Evolutionary conservation across 495 filamentous ascomycete species (phyloP), one percentile per base, ranked within the genome.

Genomic region (Aspergillus hancockii): DNA sequence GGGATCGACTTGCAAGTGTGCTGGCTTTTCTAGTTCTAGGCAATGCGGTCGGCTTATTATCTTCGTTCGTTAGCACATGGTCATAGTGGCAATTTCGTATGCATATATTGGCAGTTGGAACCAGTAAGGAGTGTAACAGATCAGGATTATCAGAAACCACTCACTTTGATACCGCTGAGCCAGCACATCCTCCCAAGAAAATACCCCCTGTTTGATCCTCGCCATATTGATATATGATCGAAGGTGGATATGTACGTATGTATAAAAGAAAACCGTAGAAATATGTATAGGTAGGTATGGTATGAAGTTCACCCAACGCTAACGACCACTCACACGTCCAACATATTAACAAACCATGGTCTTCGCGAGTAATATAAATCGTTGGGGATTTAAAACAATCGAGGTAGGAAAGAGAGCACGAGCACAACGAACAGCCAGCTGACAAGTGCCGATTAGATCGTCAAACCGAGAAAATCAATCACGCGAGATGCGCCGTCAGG

Each of bases 141-240:
- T 19, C 41, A 43, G 13, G 31, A n/a, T 19, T 51, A 18, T 30
- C 30, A 40, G 40, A 4, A 49, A 57, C 38, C 14, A 73, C 73
- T 67, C 22, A 80, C 77, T 79, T 58, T 76, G 73, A 62, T 78
- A 79, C 58, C 75, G 72, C 46, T 80, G 75, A 21, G 72, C 69
- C 40, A 80, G 61, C 8, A 80, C 75, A 67, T 80, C 77, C 61
- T 80, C 75, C 75, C 77, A 79, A 6, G 75, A 79, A 60, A 79
- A 78, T 1, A 78, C 73, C 0, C 77, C 77, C 36, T 70, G 69
- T 62, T 73, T 77, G 45, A 69, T 67, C 55, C 75, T 71, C 14
- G 73, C 67, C 77, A 79, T 79, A 12, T 8, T 36, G 2, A 28
- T 28, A 28, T 54, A 60, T 18, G 23, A 45, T 46, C 19, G 38